These are phyloP conservation scores for Xerocomus amazonicus DNA, from an alignment of 1,284 basidiomycete species.

Conservation along the genomic window DNA sequence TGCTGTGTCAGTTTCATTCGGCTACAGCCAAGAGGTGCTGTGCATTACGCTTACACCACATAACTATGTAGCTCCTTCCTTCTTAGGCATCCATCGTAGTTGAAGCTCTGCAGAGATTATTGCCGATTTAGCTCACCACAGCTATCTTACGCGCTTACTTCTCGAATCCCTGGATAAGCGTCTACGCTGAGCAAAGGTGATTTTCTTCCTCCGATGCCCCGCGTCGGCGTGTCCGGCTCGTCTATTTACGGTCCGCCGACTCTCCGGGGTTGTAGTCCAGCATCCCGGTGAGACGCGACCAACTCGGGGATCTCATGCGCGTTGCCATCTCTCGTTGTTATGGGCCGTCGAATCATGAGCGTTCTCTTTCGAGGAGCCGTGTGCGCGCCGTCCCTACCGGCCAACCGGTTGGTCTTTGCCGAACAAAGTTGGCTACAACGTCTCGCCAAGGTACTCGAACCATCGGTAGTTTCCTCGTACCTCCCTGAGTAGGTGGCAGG, in stretches of 20 bases:
- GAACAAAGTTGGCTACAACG: slow-evolving; percentile 1
- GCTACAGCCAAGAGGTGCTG: slow-evolving; percentile 11
- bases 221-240: too few relatives aligned
- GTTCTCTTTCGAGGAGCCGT: background rate
- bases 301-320: slow-evolving; percentile 7
- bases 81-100: slow-evolving; percentile 10
- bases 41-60: slow-evolving; percentile 10
- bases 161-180: background rate
- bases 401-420: background rate
- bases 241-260: background rate
- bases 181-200: background rate
- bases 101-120: background rate
- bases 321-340: slow-evolving; percentile 9
- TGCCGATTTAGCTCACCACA: background rate
- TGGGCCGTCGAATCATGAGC: slow-evolving; percentile 1
- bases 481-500: slow-evolving; percentile 1
- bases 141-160: background rate
- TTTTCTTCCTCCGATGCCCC: background rate
- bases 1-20: slow-evolving; percentile 11
- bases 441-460: slow-evolving; percentile 4
- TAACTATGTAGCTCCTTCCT: slow-evolving; percentile 3
- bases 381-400: slow-evolving; percentile 5
- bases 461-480: slow-evolving; percentile 13
- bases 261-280: background rate
- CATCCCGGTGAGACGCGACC: background rate